These are phyloP conservation scores for Emmonsiellopsis sp. DNA, from an alignment of 2,329 filamentous ascomycete genomes.

Conservation along the genomic window DNA sequence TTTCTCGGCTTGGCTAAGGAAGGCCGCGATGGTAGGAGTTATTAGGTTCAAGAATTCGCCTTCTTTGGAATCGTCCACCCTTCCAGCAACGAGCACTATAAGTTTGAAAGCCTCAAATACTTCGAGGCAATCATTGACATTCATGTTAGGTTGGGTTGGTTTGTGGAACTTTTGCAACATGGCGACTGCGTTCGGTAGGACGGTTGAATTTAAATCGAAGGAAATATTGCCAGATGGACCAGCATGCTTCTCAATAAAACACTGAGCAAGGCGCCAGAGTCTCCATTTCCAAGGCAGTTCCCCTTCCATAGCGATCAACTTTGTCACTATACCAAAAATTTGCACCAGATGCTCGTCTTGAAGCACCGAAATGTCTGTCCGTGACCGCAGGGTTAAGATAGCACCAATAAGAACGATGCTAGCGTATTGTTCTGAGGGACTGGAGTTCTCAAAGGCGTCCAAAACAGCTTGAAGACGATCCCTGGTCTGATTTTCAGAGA, in stretches of 20 bases:
- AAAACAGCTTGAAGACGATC: constrained; percentile 24
- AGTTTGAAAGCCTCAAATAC: constrained; percentile 30
- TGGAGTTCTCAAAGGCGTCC: constrained; percentile 18
- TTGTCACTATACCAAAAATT: not conserved
- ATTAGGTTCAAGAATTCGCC: constrained; percentile 18
- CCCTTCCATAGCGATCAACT: constrained; percentile 23
- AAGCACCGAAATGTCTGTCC: constrained; percentile 5
- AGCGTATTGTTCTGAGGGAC: constrained; percentile 12
- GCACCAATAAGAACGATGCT: constrained; percentile 1
- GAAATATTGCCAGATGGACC: constrained; percentile 15
- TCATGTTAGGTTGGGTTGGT: constrained; percentile 13
- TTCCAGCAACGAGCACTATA: constrained; percentile 17
- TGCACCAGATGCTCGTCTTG: not conserved
- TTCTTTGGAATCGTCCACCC: constrained; percentile 11
- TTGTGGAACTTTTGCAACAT: constrained; percentile 22
- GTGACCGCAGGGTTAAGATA: not conserved
- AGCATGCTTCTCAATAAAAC: constrained; percentile 22
- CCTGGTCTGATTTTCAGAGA: constrained; percentile 20
- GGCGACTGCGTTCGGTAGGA: constrained; percentile 21
- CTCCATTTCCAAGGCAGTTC: constrained; percentile 31
- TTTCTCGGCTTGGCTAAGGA: constrained; percentile 15
- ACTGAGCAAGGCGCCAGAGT: constrained; percentile 28
- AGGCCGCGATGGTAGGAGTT: not conserved
- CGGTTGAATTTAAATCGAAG: constrained; percentile 12
- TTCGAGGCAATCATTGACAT: constrained; percentile 21